Base-by-base conservation (phyloP, 305 asterid genomes). In the Lippia alba region DNA sequence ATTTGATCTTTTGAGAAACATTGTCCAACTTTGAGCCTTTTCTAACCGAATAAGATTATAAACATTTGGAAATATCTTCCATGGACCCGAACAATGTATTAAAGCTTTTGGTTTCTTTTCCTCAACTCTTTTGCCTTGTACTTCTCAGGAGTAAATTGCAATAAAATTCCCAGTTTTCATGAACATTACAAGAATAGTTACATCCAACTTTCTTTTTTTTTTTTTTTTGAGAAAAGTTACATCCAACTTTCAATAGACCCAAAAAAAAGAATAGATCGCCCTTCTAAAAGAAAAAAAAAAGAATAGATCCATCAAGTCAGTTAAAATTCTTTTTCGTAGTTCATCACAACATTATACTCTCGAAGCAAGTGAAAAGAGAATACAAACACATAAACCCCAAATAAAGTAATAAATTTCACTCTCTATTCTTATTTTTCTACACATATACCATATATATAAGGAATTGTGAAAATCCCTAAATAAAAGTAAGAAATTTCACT, bases 91-190 rank as follows among this genome's bases (percentile, higher is more conserved):
- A 57, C 17, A 58, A 54, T 24, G 4, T 16, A 12, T 24, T 18
- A 34, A 65, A 39, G 6, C 20, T 64, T 19, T 54, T 41, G 48
- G 64, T 45, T 16, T 33, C 56, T 63, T 45, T n/a, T n/a, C n/a
- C 12, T 12, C 50, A 18, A 54, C 18, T 33, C n/a, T n/a, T n/a
- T n/a, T n/a, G n/a, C n/a, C n/a, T n/a, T n/a, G n/a, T n/a, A n/a
- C n/a, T n/a, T n/a, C n/a, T n/a, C n/a, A n/a, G n/a, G n/a, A n/a
- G 46, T 48, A 9, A 57, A 54, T 16, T 40, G n/a, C 49, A 49
- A n/a, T 3, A 5, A 6, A 0, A 56, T 57, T 69, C 39, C 61
- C 63, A 46, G 11, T 48, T 46, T 18, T 12, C 11, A 40, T 6
- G 34, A 39, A 36, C 20, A 61, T 20, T 6, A n/a, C n/a, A n/a